A percentile compares a stretch with the other conserved stretches of the same genome.
phyloP scores from a whole-genome alignment of 441 rosid genomes.

The Manihot esculenta region DNA sequence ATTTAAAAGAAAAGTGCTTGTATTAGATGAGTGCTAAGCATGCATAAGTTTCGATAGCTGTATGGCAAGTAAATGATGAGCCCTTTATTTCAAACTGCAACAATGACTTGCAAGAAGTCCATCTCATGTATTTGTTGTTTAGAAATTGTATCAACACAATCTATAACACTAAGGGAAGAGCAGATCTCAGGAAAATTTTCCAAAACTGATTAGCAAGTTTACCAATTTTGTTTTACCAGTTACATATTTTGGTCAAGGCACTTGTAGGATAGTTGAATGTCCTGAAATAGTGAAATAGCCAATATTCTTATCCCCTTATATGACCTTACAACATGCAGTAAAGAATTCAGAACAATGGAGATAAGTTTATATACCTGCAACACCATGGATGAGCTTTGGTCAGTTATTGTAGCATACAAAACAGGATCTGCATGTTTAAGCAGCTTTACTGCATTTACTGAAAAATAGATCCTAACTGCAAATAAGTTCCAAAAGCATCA shows the following conservation, averaged over 20 bases:
- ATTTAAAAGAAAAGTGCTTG: constrained; percentile 13
- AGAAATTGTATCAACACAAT: not conserved
- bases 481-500: constrained; percentile 24
- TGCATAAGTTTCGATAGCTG: not conserved
- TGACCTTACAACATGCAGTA: not conserved
- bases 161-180: not conserved
- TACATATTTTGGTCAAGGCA: constrained; percentile 62
- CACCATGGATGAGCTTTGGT: constrained; percentile 58
- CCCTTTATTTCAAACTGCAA: not conserved
- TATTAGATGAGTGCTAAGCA: constrained; percentile 1
- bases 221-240: constrained; percentile 28
- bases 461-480: not conserved
- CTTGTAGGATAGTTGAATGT: constrained; percentile 76
- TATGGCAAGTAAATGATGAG: not conserved
- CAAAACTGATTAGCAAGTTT: constrained; percentile 3
- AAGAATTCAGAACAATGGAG: not conserved
- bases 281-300: constrained; percentile 49
- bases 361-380: constrained; percentile 52
- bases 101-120: not conserved
- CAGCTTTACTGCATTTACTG: constrained; percentile 14
- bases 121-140: not conserved
- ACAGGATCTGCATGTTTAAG: constrained; percentile 43
- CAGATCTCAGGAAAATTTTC: not conserved
- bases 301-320: constrained; percentile 19
- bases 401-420: constrained; percentile 69